Percentiles rank a stretch among this genome's conserved stretches.
Conservation (phyloP, 1,139 yeast genomes). For the Yamadazyma epiphylla region DNA sequence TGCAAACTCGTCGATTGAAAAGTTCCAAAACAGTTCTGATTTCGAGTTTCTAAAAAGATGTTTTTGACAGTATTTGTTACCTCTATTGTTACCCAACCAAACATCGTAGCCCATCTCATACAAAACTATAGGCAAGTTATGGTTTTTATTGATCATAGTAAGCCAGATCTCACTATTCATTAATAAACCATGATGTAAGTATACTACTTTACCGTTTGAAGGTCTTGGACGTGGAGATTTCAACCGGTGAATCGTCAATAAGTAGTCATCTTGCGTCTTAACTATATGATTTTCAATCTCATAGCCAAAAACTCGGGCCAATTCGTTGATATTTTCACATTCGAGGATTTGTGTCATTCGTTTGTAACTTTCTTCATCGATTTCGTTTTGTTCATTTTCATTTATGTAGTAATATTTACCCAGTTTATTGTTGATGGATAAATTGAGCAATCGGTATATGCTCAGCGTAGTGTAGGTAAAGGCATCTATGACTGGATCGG, state of each 20-base stretch:
- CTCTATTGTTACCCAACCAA: constrained; percentile 90
- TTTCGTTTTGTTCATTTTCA: constrained; percentile 11
- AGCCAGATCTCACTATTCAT: constrained; percentile 94
- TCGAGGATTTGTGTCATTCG: constrained; percentile 16
- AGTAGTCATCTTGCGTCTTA: constrained; percentile 35
- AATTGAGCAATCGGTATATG: constrained; percentile 25
- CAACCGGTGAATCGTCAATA: constrained; percentile 33
- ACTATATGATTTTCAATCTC: constrained; percentile 36
- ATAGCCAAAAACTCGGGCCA: constrained; percentile 38
- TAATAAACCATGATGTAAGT: constrained; percentile 85
- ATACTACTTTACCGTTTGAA: constrained; percentile 51
- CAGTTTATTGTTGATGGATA: constrained; percentile 9
- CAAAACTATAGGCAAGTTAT: constrained; percentile 70
- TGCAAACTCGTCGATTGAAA: constrained; percentile 46
- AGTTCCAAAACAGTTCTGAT: constrained; percentile 39
- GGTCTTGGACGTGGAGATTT: constrained; percentile 9
- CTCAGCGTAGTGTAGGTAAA: constrained; percentile 27
- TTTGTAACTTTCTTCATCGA: constrained; percentile 4
- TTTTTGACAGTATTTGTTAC: constrained; percentile 74
- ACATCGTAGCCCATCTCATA: constrained; percentile 84
- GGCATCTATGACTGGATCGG: constrained; percentile 24
- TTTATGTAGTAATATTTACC: constrained; percentile 8
- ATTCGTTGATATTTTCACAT: constrained; percentile 28
- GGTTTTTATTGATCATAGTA: constrained; percentile 57
- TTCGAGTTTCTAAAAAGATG: constrained; percentile 37